phyloP scores from a whole-genome alignment of 805 yeast genomes.

The Metschnikowia baotianmanensis region DNA sequence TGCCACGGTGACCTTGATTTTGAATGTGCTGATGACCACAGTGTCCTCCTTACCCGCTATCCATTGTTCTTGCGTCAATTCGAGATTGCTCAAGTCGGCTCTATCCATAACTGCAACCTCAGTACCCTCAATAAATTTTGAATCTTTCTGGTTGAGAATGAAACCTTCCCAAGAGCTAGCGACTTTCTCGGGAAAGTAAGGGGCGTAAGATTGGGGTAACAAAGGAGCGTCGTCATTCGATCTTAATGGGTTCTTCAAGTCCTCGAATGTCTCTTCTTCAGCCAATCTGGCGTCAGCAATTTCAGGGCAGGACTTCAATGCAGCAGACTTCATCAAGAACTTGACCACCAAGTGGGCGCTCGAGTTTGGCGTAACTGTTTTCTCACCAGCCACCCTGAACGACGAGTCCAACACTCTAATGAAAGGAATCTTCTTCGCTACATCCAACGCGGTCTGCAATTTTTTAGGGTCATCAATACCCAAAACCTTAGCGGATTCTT shows the following conservation, averaged over 20 bases:
- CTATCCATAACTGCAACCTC: conserved; percentile 53
- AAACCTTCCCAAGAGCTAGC: conserved; percentile 63
- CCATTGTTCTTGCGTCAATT: conserved; percentile 52
- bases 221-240: conserved; percentile 66
- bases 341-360: conserved; percentile 73
- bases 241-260: conserved; percentile 67
- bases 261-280: conserved; percentile 64
- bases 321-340: conserved; percentile 71
- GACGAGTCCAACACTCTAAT: conserved; percentile 66
- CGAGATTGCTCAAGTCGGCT: conserved; percentile 55
- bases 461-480: conserved; percentile 49
- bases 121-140: conserved; percentile 63
- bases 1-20: conserved; percentile 68
- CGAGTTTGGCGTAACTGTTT: conserved; percentile 59
- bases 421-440: conserved; percentile 66
- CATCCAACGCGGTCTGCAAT: conserved; percentile 47
- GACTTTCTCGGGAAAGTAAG: conserved; percentile 65
- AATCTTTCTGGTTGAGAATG: conserved; percentile 71
- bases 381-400: conserved; percentile 87
- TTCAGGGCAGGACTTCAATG: conserved; percentile 56
- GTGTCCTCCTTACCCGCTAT: conserved; percentile 40
- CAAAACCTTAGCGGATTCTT: conserved; percentile 52
- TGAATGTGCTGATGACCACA: conserved; percentile 62
- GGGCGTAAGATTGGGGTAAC: conserved; percentile 66
- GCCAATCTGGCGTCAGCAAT: conserved; percentile 39